Base-by-base conservation (phyloP, 306 rosid genomes). In the Fragaria vesca region DNA sequence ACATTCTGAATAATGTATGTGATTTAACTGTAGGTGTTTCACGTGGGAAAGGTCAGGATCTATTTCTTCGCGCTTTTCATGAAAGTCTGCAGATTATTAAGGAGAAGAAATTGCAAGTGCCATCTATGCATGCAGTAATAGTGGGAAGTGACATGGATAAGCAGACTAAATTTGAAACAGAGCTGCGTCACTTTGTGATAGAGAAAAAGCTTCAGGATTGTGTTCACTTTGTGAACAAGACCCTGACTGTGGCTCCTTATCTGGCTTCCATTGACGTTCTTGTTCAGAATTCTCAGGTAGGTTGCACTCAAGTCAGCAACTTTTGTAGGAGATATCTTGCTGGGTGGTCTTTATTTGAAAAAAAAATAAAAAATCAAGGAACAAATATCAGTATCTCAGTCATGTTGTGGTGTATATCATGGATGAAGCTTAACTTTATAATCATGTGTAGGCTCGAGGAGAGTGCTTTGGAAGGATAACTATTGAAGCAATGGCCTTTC, bases 211-310 rank as follows among this genome's bases (percentile, higher is more conserved):
- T 93, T 74, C 87, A 88, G 89, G 96, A 91, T 80, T 88, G 84
- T 8, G 90, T 95, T 85, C 99, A 93, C 87, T 93, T 95, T 82
- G 93, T 95, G 73, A 95, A 95, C 82, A 93, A 95, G 85, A 91
- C 97, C 78, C 84, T 93, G 83, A 89, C 97, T 11, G 96, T 95
- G 70, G 88, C 97, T 87, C 97, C 99, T 48, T 95, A 93, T 84
- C 83, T 93, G 68, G 97, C 97, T 79, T 81, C 97, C 8, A 86
- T 93, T 74, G 99, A 95, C 81, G 97, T 91, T 87, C 97, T 93
- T 82, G 98, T 95, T 86, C 98, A 95, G 88, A 95, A 92, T 83
- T 93, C 97, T 69, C 97, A 95, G 99, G 99, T 95, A 82, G 65
- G 62, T 62, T 74, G 34, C 78, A 38, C 75, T 61, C 50, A 60